Evolutionary conservation across 148 eudicot species (phyloP).

Genomic region (Nepenthes gracilis): DNA sequence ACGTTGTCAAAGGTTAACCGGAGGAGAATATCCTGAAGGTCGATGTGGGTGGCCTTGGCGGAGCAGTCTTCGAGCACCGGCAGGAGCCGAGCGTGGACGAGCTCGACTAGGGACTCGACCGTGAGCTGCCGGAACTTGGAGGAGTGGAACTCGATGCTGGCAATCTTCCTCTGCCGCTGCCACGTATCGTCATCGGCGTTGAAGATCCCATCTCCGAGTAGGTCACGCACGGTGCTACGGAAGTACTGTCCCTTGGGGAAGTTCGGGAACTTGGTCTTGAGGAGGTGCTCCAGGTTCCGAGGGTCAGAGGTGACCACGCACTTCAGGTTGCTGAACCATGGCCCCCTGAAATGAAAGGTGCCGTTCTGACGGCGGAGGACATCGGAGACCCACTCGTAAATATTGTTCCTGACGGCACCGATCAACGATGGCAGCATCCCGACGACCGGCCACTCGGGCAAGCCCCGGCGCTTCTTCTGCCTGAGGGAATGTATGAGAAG

Average conservation of each 20-base stretch:
- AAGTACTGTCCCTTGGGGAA: constrained; percentile 71
- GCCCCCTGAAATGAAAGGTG: constrained; percentile 62
- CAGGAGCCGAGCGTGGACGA: constrained; percentile 55
- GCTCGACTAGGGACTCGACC: constrained; percentile 47
- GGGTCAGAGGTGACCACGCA: constrained; percentile 84
- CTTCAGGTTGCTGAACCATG: constrained; percentile 56
- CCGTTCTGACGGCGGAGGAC: constrained; percentile 36
- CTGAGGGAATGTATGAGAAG: constrained; percentile 41
- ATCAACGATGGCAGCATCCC: constrained; percentile 82
- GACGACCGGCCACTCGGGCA: constrained; percentile 68
- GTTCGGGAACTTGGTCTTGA: constrained; percentile 49
- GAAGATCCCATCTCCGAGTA: constrained; percentile 77
- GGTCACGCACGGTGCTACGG: constrained; percentile 38
- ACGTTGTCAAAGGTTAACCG: constrained; percentile 76
- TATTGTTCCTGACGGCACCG: constrained; percentile 27
- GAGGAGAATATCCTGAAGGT: constrained; percentile 66
- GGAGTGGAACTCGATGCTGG: constrained; percentile 79
- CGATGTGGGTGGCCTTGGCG: constrained; percentile 20
- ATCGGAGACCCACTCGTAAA: constrained; percentile 62
- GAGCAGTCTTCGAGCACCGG: constrained; percentile 49
- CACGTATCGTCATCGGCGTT: constrained; percentile 64
- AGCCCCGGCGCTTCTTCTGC: constrained; percentile 38
- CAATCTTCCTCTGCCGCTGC: constrained; percentile 73
- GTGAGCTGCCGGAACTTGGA: constrained; percentile 55
- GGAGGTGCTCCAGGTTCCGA: constrained; percentile 61